These are phyloP conservation scores for Phytophthora pseudosyringae DNA, from an alignment of 352 stramenopile genomes.

Conservation along the genomic window DNA sequence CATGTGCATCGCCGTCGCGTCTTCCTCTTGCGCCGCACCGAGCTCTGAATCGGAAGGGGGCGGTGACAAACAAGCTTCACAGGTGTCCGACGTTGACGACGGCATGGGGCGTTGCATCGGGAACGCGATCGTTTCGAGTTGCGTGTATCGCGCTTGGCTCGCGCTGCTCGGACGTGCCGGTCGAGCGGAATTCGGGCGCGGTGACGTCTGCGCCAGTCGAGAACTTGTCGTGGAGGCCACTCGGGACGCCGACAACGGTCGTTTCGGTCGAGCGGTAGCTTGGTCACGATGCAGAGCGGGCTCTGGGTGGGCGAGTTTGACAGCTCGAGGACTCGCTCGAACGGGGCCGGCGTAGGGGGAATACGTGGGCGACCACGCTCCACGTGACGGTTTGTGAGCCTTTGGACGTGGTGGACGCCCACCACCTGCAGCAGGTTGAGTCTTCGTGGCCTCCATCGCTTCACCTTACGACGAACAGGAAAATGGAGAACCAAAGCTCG, in stretches of 20 bases:
- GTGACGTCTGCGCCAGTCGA: constrained; percentile 21
- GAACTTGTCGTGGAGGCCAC: constrained; percentile 29
- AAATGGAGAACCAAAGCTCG: neutral
- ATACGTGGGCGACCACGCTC: constrained; percentile 25
- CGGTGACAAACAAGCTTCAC: constrained; percentile 26
- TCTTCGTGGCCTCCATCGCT: constrained; percentile 14
- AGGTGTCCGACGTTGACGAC: neutral
- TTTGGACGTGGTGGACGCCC: constrained; percentile 31
- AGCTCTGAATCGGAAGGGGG: constrained; percentile 11
- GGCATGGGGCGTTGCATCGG: constrained; percentile 25
- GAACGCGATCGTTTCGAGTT: constrained; percentile 39
- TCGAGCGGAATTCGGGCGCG: constrained; percentile 25
- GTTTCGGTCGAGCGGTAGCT: constrained; percentile 26
- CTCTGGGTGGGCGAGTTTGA: constrained; percentile 30
- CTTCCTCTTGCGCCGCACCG: constrained; percentile 13
- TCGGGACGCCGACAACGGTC: constrained; percentile 49
- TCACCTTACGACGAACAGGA: constrained; percentile 4
- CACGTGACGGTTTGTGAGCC: constrained; percentile 22
- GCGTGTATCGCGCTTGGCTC: constrained; percentile 40
- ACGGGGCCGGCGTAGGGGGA: constrained; percentile 32
- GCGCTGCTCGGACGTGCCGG: constrained; percentile 49
- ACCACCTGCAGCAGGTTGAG: neutral
- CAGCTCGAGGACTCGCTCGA: constrained; percentile 40
- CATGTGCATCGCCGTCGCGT: constrained; percentile 37
- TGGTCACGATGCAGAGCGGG: neutral